Base-by-base conservation (phyloP, 352 stramenopile species). In the Globisporangium barbulae region DNA sequence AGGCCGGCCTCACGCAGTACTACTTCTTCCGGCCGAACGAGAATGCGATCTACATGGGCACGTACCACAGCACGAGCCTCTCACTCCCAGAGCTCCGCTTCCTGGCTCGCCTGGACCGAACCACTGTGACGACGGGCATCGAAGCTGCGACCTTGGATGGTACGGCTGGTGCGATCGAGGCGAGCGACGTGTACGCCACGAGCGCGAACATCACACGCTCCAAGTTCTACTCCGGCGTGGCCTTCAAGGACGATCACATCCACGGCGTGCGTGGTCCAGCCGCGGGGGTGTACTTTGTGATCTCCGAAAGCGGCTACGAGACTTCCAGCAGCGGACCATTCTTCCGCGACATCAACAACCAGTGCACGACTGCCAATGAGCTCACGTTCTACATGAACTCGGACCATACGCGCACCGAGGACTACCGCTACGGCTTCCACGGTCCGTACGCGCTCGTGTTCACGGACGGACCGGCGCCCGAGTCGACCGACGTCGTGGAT, bases 371-470 rank as follows among this genome's bases (percentile, higher is more conserved):
- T 6, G 74, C 72, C 1, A 85, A 85, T 35, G 76, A 85, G 59
- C 70, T 85, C 31, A 70, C 70, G 59, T 81, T 85, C 62, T 85
- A 85, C 68, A 83, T 85, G 76, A 78, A 81, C 57, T 85, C 76
- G 66, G 76, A 85, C 50, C 76, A 85, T 63, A 85, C 76, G 9
- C 74, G 72, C 49, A 85, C 70, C 1, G 76, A 83, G 21, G 72
- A 78, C 49, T 85, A 85, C 61, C 76, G 76, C 45, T 81, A 75
- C 56, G 76, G 76, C 21, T 83, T 85, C 59, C 70, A 85, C 64
- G 76, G 76, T 1, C 76, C 76, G 3, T 85, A 81, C 59, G 70
- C 76, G 5, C 61, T 85, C 10, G 70, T 71, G 33, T 63, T 85
- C 55, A 85, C 74, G 0, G 73, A 68, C n/a, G 73, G 74, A 12